These are phyloP conservation scores for Pseudisothecium myosuroides DNA, from an alignment of 225 moss, liverwort and hornwort genomes.

Conservation along the genomic window DNA sequence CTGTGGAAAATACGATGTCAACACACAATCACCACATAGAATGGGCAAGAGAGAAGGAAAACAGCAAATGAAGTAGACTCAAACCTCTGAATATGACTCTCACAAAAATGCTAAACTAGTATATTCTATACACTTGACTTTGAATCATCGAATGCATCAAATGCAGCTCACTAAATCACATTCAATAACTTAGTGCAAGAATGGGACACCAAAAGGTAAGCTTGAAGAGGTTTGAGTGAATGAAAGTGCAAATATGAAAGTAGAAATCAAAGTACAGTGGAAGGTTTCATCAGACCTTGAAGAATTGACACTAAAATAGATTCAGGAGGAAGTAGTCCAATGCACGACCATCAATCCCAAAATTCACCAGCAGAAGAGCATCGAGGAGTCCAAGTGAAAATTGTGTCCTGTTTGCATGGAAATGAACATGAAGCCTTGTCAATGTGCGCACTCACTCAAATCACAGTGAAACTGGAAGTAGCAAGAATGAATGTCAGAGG, in stretches of 20 bases:
- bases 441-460: neutral
- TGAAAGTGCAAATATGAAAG: neutral
- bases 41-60: neutral
- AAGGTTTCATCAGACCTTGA: neutral
- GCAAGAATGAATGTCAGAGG: neutral
- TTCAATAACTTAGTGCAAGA: too few relatives aligned
- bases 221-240: neutral
- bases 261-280: too few relatives aligned
- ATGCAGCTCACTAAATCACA: neutral
- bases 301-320: neutral
- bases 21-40: neutral
- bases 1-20: neutral
- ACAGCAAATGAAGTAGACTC: neutral
- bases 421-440: too few relatives aligned
- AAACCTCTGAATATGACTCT: neutral
- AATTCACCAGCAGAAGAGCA: neutral
- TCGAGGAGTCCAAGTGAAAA: neutral
- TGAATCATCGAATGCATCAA: too few relatives aligned
- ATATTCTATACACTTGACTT: neutral
- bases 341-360: neutral
- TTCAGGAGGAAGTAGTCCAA: neutral
- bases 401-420: neutral
- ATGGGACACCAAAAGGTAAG: too few relatives aligned
- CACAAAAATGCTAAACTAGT: too few relatives aligned
- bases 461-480: neutral